A percentile compares a stretch with the other conserved stretches of the same genome.
Conservation (phyloP, 305 asterid genomes). For the Fraxinus albicans region DNA sequence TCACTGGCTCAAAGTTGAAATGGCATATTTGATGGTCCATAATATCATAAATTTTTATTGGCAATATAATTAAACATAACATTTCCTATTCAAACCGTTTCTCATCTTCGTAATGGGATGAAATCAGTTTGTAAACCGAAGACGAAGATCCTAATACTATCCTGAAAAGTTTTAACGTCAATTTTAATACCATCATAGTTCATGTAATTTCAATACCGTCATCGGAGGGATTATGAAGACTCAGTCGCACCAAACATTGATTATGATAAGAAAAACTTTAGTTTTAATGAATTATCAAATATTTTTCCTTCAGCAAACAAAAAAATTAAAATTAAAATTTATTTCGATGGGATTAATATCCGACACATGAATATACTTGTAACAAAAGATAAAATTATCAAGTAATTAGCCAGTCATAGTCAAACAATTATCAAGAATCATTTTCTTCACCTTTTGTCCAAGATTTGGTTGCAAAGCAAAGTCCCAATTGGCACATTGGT, state of each 20-base stretch:
- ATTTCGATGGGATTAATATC: not conserved
- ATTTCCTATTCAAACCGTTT: not conserved
- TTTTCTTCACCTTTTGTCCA: not conserved
- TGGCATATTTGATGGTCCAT: not conserved
- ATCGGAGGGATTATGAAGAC: not conserved
- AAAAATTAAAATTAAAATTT: not conserved
- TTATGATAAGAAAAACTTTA: not conserved
- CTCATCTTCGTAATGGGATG: not conserved
- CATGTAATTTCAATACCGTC: not conserved
- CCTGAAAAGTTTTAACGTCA: not conserved
- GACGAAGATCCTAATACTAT: not conserved
- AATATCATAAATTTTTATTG: not conserved
- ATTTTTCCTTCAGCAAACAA: not conserved
- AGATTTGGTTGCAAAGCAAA: not conserved
- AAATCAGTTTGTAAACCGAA: not conserved
- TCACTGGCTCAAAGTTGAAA: not conserved
- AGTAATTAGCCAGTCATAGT: not conserved
- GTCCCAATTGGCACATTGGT: not conserved
- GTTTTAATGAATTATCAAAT: not conserved
- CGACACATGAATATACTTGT: not conserved
- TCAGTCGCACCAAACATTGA: not conserved
- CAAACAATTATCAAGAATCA: not conserved
- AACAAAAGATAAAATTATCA: not conserved
- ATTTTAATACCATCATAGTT: not conserved
- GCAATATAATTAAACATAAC: not conserved